These are phyloP conservation scores for Lobosporangium transversale DNA, from an alignment of 192 early-diverging fungal genomes.

Conservation along the genomic window DNA sequence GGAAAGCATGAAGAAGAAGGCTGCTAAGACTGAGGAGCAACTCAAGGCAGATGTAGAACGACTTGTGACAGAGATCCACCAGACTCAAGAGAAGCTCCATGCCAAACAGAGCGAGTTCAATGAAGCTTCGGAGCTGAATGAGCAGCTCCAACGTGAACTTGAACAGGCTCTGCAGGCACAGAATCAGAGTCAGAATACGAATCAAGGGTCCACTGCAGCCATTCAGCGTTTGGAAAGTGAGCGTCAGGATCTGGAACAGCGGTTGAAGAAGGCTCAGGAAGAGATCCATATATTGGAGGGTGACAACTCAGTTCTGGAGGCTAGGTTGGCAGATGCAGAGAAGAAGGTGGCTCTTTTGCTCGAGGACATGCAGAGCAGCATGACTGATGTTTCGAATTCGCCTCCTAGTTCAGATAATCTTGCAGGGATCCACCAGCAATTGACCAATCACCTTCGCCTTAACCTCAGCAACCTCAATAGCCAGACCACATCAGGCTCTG, in stretches of 20 bases:
- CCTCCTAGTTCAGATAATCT: constrained; percentile 39
- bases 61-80: constrained; percentile 40
- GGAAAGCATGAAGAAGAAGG: constrained; percentile 8
- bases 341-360: constrained; percentile 40
- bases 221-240: constrained; percentile 17
- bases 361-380: constrained; percentile 40
- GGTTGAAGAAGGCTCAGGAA: constrained; percentile 27
- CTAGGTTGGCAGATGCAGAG: constrained; percentile 28
- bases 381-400: constrained; percentile 24
- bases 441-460: constrained; percentile 4
- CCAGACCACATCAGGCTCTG: constrained; percentile 10
- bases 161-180: constrained; percentile 27
- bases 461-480: background rate
- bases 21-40: constrained; percentile 11
- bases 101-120: constrained; percentile 28
- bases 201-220: background rate
- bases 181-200: background rate
- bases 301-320: constrained; percentile 38
- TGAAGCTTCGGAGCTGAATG: constrained; percentile 29
- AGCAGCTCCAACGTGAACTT: constrained; percentile 42
- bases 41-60: constrained; percentile 46
- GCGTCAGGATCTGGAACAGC: constrained; percentile 32
- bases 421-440: constrained; percentile 28
- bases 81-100: constrained; percentile 23
- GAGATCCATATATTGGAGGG: constrained; percentile 18